phyloP scores from a whole-genome alignment of 2,329 filamentous ascomycete genomes.

The Arthrobotrys musiformis region DNA sequence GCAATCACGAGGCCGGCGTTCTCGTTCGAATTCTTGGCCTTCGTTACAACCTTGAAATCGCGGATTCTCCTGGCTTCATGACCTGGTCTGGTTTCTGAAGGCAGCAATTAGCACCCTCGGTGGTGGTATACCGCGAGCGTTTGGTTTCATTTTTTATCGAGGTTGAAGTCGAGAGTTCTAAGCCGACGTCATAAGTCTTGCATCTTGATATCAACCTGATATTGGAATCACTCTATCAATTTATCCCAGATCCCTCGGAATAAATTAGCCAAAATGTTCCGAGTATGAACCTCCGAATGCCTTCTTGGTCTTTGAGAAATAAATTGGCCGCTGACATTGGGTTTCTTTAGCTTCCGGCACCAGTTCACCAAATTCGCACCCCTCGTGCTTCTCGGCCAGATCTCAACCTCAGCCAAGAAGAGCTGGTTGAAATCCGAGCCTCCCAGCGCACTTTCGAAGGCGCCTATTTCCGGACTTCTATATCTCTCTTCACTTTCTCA shows the following conservation, averaged over 20 bases:
- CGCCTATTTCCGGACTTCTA: slow-evolving; percentile 92
- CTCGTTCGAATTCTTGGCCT: background rate
- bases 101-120: background rate
- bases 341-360: slow-evolving; percentile 28
- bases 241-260: background rate
- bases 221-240: background rate
- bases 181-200: background rate
- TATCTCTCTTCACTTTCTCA: slow-evolving; percentile 94
- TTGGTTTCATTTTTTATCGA: background rate
- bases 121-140: background rate
- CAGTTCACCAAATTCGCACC: slow-evolving; percentile 25
- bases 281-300: background rate
- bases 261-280: background rate
- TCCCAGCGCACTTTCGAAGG: slow-evolving; percentile 97
- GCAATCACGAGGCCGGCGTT: slow-evolving; percentile 16
- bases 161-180: background rate
- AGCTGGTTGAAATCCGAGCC: slow-evolving; percentile 93
- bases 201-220: background rate
- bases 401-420: slow-evolving; percentile 74
- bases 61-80: background rate
- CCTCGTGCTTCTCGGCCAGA: slow-evolving; percentile 16
- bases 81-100: background rate
- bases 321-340: background rate
- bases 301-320: background rate
- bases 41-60: background rate